Base-by-base conservation (phyloP, 106 monocot genomes). In the Alisma plantagoaquatica region DNA sequence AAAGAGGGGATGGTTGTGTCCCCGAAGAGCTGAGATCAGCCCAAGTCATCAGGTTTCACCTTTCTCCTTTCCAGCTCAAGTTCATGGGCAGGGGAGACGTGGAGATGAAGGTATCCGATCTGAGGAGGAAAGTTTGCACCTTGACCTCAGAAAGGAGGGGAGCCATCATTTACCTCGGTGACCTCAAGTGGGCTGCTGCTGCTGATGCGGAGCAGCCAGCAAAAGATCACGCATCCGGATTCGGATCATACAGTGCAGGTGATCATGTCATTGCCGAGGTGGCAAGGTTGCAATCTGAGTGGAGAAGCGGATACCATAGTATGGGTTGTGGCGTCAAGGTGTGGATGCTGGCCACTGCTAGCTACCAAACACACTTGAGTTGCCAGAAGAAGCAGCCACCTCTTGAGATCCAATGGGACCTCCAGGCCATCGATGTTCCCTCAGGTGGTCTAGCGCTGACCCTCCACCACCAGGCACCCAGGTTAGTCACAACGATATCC, bases 351-450 rank as follows among this genome's bases (percentile, higher is more conserved):
- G 96, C 84, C 12, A 75, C 71, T 14, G 69, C 96, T 33, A 81
- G 65, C 32, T 89, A 78, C 63, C 77, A 85, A 60, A 96, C 77
- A 21, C 86, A 89, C 73, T 81, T 89, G 80, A 80, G 57, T 48
- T 81, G 84, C 62, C 75, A 88, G 70, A 55, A 59, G 73, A 72
- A 54, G 70, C 75, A 75, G 32, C 88, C 84, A 29, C 58, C 55
- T 11, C 72, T 96, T 43, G 89, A 89, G 67, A 31, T 42, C 27
- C 73, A 76, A 41, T 96, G 96, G 96, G 75, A 30, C 29, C 75
- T 96, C 24, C 88, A 96, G 29, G 73, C 89, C 17, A 81, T 96
- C 33, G 47, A 69, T 42, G 96, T 96, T 56, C 96, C 96, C 16
- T 76, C 84, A 12, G 89, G 73, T 54, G 92, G 92, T 17, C 77